phyloP scores from a whole-genome alignment of 139 green algal species.

The Micromonas commoda region DNA sequence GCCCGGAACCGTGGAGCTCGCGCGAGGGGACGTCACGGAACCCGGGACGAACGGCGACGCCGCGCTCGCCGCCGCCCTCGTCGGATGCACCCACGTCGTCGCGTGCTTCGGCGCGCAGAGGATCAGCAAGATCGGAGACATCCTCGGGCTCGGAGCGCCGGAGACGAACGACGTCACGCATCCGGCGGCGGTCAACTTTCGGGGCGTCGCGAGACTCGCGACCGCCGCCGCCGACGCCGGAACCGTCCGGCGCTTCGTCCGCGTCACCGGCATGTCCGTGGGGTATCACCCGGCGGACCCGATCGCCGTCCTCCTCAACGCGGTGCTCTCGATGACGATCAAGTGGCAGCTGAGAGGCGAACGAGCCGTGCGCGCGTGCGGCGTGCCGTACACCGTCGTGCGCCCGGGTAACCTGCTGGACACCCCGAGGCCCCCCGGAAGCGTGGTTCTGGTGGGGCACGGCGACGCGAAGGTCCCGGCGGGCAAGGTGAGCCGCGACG shows the following conservation, averaged over 20 bases:
- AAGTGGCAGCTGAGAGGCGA: constrained; percentile 21
- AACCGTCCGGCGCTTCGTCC: not conserved
- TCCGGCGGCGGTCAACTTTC: constrained; percentile 21
- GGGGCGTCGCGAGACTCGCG: constrained; percentile 1
- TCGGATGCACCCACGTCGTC: not conserved
- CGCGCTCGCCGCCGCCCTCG: not conserved
- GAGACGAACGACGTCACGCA: not conserved
- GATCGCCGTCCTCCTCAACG: constrained; percentile 22
- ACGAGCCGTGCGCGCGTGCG: not conserved
- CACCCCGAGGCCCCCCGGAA: no score
- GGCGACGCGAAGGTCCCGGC: not conserved
- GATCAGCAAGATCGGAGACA: not conserved
- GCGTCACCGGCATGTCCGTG: constrained; percentile 21
- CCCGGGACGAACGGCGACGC: no score
- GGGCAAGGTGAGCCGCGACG: not conserved
- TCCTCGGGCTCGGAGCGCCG: not conserved
- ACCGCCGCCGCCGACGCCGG: not conserved
- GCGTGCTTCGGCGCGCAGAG: constrained; percentile 16
- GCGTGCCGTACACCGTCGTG: constrained; percentile 4
- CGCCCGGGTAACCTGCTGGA: not conserved
- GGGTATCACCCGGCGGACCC: constrained; percentile 18
- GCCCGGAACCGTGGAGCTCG: not conserved
- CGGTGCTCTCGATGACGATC: constrained; percentile 30
- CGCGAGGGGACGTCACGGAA: not conserved
- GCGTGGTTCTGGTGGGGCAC: not conserved